Conservation (phyloP, 495 filamentous ascomycete genomes). For the Aspergillus sclerotiicarbonarius region DNA sequence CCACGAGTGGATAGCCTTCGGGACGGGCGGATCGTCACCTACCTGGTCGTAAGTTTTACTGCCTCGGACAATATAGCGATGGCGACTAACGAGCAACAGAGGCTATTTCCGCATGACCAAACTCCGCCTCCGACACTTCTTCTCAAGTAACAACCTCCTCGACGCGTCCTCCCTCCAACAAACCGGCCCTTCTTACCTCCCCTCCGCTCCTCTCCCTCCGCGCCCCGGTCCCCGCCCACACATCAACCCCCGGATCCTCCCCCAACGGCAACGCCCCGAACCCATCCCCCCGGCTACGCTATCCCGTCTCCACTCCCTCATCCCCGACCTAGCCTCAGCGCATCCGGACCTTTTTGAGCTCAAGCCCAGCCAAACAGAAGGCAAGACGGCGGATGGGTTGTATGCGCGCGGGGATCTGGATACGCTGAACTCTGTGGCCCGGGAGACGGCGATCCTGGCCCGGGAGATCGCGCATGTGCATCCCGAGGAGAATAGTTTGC, state of each 20-base stretch:
- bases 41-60: not conserved
- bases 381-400: not conserved
- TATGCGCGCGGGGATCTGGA: not conserved
- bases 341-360: not conserved
- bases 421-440: not conserved
- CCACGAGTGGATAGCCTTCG: not conserved
- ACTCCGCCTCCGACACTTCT: not conserved
- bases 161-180: not conserved
- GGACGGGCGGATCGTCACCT: not conserved
- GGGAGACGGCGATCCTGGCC: not conserved
- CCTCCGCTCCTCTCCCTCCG: not conserved
- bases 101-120: not conserved
- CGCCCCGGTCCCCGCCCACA: not conserved
- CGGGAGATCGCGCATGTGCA: conserved; percentile 4
- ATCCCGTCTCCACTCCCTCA: not conserved
- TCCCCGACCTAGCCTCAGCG: not conserved
- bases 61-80: not conserved
- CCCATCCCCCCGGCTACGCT: not conserved
- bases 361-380: not conserved
- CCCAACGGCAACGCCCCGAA: not conserved
- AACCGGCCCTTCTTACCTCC: not conserved
- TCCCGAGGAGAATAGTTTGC: not conserved
- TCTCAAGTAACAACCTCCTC: conserved; percentile 1
- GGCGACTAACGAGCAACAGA: not conserved
- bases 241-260: not conserved